Conservation (phyloP, 768 basidiomycete genomes). For the Cystofilobasidium macerans region DNA sequence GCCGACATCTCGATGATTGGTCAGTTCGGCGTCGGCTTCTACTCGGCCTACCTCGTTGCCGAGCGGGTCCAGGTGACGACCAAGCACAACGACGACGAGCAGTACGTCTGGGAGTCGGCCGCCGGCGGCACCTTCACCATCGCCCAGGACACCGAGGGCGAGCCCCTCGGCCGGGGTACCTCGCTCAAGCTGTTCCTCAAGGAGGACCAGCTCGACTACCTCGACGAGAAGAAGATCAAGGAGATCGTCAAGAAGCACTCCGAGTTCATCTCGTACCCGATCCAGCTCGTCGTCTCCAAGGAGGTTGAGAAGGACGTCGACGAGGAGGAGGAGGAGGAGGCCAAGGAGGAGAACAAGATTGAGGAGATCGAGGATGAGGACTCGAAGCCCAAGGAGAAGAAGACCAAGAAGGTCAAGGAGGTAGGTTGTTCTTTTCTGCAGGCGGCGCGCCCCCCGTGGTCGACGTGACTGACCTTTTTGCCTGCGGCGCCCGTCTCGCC, state of each 20-base stretch:
- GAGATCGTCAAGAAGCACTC: conserved; percentile 99
- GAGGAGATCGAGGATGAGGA: conserved; percentile 63
- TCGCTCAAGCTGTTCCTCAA: conserved; percentile 87
- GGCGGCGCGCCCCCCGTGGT: too few species aligned
- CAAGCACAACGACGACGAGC: conserved; percentile 99
- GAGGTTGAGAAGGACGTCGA: conserved; percentile 75
- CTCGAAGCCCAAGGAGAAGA: conserved; percentile 77
- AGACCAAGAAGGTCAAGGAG: conserved; percentile 89
- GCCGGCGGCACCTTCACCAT: conserved; percentile 99
- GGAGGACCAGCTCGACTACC: conserved; percentile 97
- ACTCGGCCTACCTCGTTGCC: conserved; percentile 98
- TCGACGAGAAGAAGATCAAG: conserved; percentile 99
- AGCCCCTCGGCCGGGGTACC: conserved; percentile 82
- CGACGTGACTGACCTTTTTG: background rate
- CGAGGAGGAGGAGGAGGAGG: conserved; percentile 89
- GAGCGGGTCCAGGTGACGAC: conserved; percentile 97
- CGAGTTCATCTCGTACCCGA: conserved; percentile 99
- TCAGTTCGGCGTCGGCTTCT: conserved; percentile 98
- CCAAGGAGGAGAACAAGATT: conserved; percentile 44
- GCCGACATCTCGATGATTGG: conserved; percentile 73
- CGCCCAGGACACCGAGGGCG: conserved; percentile 81
- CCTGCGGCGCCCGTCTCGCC: background rate
- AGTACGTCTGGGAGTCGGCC: conserved; percentile 99
- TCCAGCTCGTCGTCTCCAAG: conserved; percentile 95
- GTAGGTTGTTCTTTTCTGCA: background rate